Evolutionary conservation across 2,329 filamentous ascomycete species (phyloP).

Genomic region (Colletotrichum paranaense): DNA sequence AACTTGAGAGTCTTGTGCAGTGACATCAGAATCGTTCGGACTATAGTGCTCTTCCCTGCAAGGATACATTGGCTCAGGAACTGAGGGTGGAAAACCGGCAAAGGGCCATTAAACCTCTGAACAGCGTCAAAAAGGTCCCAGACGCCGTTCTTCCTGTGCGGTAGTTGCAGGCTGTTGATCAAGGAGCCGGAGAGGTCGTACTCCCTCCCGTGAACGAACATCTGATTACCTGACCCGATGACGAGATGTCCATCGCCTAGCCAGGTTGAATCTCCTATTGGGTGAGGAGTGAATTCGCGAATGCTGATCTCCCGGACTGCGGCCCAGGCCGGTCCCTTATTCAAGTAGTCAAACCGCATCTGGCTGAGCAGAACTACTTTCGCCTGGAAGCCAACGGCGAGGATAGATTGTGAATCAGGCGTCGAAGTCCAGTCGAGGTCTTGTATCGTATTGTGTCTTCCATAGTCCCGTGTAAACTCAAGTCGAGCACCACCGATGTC

Average conservation of each 20-base stretch:
- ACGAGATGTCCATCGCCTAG: slow-evolving; percentile 85
- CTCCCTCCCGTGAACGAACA: slow-evolving; percentile 86
- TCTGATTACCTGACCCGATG: slow-evolving; percentile 89
- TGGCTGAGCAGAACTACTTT: slow-evolving; percentile 85
- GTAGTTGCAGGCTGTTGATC: slow-evolving; percentile 62
- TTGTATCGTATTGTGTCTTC: slow-evolving; percentile 78
- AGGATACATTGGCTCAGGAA: slow-evolving; percentile 89
- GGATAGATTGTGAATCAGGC: slow-evolving; percentile 86
- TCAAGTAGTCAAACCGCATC: slow-evolving; percentile 91
- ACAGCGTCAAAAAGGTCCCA: slow-evolving; percentile 85
- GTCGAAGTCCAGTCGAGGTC: slow-evolving; percentile 96
- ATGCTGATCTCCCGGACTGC: slow-evolving; percentile 85
- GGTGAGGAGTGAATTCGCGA: slow-evolving; percentile 84
- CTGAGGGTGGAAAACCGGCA: slow-evolving; percentile 93
- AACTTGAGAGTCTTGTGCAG: slow-evolving; percentile 85
- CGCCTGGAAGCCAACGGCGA: slow-evolving; percentile 93
- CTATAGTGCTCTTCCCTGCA: slow-evolving; percentile 77
- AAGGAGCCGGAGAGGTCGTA: slow-evolving; percentile 73
- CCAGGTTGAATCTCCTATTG: slow-evolving; percentile 95
- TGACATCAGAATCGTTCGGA: slow-evolving; percentile 77
- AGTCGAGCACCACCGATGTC: slow-evolving; percentile 84
- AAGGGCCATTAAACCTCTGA: slow-evolving; percentile 84
- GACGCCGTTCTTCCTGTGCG: slow-evolving; percentile 59
- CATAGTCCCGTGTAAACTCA: slow-evolving; percentile 83
- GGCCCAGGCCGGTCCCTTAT: slow-evolving; percentile 90